Base-by-base conservation (phyloP, 768 basidiomycete species). In the Pleurotus citrinopileatus region DNA sequence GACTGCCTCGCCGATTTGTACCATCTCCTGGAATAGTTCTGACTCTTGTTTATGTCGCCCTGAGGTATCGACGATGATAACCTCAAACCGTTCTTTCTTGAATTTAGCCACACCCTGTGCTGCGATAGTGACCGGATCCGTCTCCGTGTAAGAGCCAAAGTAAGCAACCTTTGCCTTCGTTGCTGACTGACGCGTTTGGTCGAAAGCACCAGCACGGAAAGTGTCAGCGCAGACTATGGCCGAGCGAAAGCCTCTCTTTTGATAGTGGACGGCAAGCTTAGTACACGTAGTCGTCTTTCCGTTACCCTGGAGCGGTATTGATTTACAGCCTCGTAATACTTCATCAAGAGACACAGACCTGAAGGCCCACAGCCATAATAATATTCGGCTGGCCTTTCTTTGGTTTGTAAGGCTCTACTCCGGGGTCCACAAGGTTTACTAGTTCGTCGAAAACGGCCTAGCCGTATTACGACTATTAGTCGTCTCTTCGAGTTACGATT, bases 251-350 rank as follows among this genome's bases (percentile, higher is more conserved):
- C 97, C 97, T 59, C 95, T 87, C 64, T 91, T 90, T 68, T 96
- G 94, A 68, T 98, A 98, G 72, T 98, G 89, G 1, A 96, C 96
- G 0, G 97, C 97, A 36, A 99, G 86, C 64, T 98, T 99, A 8
- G 97, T 99, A 71, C 97, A 99, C 36, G 96, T 98, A 19, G 97
- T 99, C 3, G 97, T 99, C 78, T 99, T 99, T 38, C 97, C 97
- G 51, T 96, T 97, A 46, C 94, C 94, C 92, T 96, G 61, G 27
- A 42, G 43, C n/a, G 44, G 12, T 12, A 42, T 10, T 27, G 44
- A 23, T 13, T 23, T 17, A 45, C 23, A 25, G 29, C n/a, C 28
- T 19, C 19, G 27, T 13, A n/a, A 19, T 17, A 27, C 15, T 22
- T 15, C n/a, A 52, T 53, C 8, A 40, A 8, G 15, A 43, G 34